Percentiles rank a stretch among this genome's conserved stretches.
These are phyloP conservation scores for Hygrophila difformis DNA, from an alignment of 257 asterid genomes.

Conservation along the genomic window DNA sequence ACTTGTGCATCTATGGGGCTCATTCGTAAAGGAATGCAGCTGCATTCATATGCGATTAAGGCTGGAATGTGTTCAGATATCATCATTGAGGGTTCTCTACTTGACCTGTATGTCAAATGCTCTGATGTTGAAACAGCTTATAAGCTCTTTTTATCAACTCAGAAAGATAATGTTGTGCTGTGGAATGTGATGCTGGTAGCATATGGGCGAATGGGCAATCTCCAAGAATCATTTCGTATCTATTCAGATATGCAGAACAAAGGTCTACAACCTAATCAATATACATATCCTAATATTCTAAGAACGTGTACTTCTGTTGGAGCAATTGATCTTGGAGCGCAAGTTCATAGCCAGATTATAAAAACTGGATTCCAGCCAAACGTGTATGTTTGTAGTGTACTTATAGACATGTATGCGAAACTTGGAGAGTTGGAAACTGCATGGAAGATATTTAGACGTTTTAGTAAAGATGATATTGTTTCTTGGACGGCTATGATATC, in stretches of 20 bases:
- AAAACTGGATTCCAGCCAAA: constrained; percentile 70
- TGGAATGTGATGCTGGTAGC: constrained; percentile 95
- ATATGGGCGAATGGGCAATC: constrained; percentile 69
- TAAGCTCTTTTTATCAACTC: constrained; percentile 43
- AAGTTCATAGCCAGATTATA: constrained; percentile 63
- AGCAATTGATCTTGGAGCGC: constrained; percentile 68
- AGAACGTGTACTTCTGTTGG: constrained; percentile 76
- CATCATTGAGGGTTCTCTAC: constrained; percentile 76
- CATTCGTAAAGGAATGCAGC: constrained; percentile 62
- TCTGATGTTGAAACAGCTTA: constrained; percentile 58
- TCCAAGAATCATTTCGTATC: constrained; percentile 43
- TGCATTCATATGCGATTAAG: constrained; percentile 65
- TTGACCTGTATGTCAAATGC: constrained; percentile 79
- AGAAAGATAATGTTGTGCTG: constrained; percentile 56
- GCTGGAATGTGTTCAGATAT: constrained; percentile 67
- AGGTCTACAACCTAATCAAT: constrained; percentile 69
- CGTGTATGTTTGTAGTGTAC: constrained; percentile 76
- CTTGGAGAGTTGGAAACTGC: constrained; percentile 60
- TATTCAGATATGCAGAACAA: constrained; percentile 47
- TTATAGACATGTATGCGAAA: constrained; percentile 82
- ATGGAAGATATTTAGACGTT: constrained; percentile 51
- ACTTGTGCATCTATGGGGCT: constrained; percentile 51
- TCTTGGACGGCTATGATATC: constrained; percentile 88
- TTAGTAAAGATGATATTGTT: constrained; percentile 62
- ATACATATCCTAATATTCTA: constrained; percentile 77